Evolutionary conservation across 1,284 basidiomycete species (phyloP).

Genomic region (Filobasidium uniguttulatum): DNA sequence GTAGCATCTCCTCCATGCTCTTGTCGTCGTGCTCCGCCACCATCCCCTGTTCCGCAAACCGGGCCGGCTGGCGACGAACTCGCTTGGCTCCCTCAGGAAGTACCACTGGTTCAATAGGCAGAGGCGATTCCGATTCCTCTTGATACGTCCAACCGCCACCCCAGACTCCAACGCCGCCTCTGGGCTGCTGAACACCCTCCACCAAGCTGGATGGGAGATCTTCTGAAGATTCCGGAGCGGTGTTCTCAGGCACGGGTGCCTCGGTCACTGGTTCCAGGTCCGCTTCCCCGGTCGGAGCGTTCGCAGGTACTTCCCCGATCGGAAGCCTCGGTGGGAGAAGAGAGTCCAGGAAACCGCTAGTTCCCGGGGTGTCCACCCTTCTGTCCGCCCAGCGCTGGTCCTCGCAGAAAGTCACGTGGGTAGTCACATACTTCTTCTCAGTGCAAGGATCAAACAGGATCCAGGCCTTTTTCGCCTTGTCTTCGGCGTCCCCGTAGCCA

Average conservation of each 20-base stretch:
- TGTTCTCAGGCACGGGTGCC: not conserved
- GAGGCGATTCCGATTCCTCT: not conserved
- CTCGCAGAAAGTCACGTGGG: slow-evolving; percentile 12
- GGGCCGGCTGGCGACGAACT: not conserved
- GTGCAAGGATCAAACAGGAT: slow-evolving; percentile 11
- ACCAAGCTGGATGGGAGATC: too few species aligned
- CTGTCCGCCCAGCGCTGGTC: slow-evolving; percentile 7
- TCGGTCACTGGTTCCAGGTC: not conserved
- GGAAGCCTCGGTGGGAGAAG: slow-evolving; percentile 6
- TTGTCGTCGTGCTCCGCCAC: not conserved
- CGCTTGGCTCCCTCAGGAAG: not conserved
- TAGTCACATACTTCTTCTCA: not conserved
- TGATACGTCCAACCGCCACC: too few species aligned
- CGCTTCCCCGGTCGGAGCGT: not conserved
- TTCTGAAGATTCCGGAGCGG: too few species aligned
- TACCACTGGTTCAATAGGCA: not conserved
- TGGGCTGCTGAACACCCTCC: too few species aligned
- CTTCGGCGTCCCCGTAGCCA: not conserved
- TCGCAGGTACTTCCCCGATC: not conserved
- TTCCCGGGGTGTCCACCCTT: slow-evolving; percentile 3
- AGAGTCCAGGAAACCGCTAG: slow-evolving; percentile 16
- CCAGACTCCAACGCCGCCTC: too few species aligned
- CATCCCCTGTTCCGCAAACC: not conserved
- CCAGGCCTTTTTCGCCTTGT: not conserved
- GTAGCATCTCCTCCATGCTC: not conserved